Evolutionary conservation across 2,329 filamentous ascomycete genomes (phyloP), one percentile per base, ranked within the genome.

Genomic region (Penicillium sp.): DNA sequence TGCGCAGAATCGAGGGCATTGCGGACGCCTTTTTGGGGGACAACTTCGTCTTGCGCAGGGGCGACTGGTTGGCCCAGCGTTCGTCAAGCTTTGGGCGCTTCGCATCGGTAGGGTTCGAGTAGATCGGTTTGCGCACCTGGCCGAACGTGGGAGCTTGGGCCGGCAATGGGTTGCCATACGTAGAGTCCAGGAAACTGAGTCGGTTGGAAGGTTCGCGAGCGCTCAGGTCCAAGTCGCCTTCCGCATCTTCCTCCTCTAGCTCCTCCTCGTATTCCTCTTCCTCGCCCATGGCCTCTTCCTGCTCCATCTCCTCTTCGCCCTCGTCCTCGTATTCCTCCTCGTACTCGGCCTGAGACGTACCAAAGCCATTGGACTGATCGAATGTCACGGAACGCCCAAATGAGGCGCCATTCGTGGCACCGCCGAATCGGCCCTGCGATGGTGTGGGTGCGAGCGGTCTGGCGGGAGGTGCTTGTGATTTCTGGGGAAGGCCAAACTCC

Each of bases 1-100:
- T 87, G 71, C 89, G 90, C 33, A 91, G 90, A 59, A 96, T 86
- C 6, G 84, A 79, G 4, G 87, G 83, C 69, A 92, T 89, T 46
- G 86, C 85, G 53, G 87, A 87, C 9, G 86, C 83, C 50, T 82
- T 83, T 62, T 78, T 78, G 39, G 69, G 73, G 11, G 69, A 73
- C 16, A 76, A 63, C 46, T 69, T 72, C n/a, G 63, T 64, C 31
- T 76, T 77, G 56, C 66, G 69, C 18, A 72, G 35, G 14, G 73
- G 73, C 1, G 73, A 72, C 44, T 71, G 70, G 16, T 67, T 67
- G 2, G 68, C 70, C 76, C 76, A 77, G 47, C 63, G 64, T 55
- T 78, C 76, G 47, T 78, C 72, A 9, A 78, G 70, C 55, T 75
- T 78, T 16, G 78, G 75, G 33, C 77, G 74, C 58, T 78, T 78